Base-by-base conservation (phyloP, 140 eudicot species). In the Flaveria floridana region DNA sequence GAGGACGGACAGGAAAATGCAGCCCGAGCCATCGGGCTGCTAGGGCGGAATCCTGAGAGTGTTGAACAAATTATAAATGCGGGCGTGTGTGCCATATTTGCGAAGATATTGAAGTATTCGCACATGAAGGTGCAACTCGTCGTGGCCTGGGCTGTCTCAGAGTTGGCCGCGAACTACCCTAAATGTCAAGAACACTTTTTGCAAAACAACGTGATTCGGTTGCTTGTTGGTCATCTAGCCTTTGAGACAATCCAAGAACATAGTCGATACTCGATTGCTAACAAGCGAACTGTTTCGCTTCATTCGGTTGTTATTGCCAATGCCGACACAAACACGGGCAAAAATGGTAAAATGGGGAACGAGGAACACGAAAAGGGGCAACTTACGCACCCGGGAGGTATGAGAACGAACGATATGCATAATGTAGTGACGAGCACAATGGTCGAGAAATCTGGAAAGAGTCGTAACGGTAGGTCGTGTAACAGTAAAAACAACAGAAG, bases 121-220 rank as follows among this genome's bases (percentile, higher is more conserved):
- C 84, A 66, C n/a, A 87, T 87, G 92, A 84, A 78, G 48, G 87
- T 87, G 6, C 92, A 87, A 57, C 62, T 83, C 1, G 86, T 87
- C 25, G 89, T 85, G 47, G 92, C 92, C 3, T 87, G 92, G 92
- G 85, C 92, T 2, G 85, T 87, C 9, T 84, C 92, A 13, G 89
- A 87, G 57, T 78, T 87, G 53, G 87, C 85, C 16, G 82, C 80
- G 11, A 79, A 82, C 78, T 65, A 84, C 58, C 85, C 87, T 18
- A 72, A 79, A 39, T 83, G 87, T 39, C 86, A 82, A 71, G 91
- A 86, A 57, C 82, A 78, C 67, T 86, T 86, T 46, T 82, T 83
- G 41, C 85, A 80, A 57, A 77, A 84, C 55, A 86, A 86, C 13
- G 84, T 80, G 37, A 73, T 86, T 7, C 76, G 86, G 59, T 56